Percentiles rank a stretch among this genome's conserved stretches.
These are phyloP conservation scores for Citrus glauca DNA, from an alignment of 345 rosid species.

Conservation along the genomic window DNA sequence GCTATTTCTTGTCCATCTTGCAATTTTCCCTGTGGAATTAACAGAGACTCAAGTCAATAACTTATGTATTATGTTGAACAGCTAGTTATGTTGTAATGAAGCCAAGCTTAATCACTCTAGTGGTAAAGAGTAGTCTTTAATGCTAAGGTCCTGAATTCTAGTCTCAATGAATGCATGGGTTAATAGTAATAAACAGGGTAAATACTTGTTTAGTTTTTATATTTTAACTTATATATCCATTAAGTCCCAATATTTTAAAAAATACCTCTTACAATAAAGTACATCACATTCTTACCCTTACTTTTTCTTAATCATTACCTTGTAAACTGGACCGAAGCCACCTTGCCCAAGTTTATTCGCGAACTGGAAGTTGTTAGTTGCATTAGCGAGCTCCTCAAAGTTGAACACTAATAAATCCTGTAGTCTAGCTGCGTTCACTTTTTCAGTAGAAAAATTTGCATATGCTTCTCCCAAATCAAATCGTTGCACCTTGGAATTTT, in stretches of 20 bases:
- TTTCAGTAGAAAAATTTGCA: background rate
- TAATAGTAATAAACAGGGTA: no score
- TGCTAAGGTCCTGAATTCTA: no score
- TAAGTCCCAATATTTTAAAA: no score
- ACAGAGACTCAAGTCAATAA: background rate
- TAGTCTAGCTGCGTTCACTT: background rate
- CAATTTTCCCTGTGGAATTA: conserved; percentile 40
- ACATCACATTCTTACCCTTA: no score
- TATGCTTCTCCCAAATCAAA: background rate
- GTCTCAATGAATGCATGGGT: no score
- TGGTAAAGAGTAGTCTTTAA: no score
- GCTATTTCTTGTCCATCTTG: conserved; percentile 44
- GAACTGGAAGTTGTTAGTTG: conserved; percentile 15
- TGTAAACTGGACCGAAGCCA: conserved; percentile 26
- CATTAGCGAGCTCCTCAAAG: conserved; percentile 28
- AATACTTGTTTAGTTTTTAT: no score
- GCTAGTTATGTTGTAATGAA: background rate
- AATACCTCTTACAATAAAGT: no score
- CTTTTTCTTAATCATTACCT: conserved; percentile 1
- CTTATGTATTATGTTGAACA: background rate
- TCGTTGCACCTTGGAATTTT: background rate
- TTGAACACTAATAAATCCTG: conserved; percentile 28
- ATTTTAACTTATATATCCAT: no score
- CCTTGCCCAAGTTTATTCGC: conserved; percentile 32
- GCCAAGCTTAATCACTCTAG: no score